These are phyloP conservation scores for Pseudozyma sp. DNA, from an alignment of 1,284 basidiomycete species.

Conservation along the genomic window DNA sequence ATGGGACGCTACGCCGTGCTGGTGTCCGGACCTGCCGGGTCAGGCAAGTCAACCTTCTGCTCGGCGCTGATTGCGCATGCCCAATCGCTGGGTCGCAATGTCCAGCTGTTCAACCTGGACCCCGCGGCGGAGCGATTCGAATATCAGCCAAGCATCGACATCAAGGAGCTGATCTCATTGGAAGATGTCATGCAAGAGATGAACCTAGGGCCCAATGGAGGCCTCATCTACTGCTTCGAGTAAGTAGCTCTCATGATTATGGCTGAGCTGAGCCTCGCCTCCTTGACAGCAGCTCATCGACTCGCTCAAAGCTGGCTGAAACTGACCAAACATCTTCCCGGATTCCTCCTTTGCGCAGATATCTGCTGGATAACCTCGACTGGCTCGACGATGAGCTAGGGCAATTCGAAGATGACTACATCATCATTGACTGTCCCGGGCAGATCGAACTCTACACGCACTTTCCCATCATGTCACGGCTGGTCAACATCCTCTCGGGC, in stretches of 20 bases:
- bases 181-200: constrained; percentile 98
- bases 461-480: constrained; percentile 91
- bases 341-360: constrained; percentile 73
- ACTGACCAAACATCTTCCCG: too few relatives aligned
- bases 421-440: constrained; percentile 97
- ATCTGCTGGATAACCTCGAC: constrained; percentile 95
- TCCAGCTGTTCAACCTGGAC: constrained; percentile 96
- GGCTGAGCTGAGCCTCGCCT: too few relatives aligned
- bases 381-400: constrained; percentile 99
- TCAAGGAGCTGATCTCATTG: constrained; percentile 89
- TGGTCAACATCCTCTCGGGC: constrained; percentile 75
- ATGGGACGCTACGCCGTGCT: constrained; percentile 63
- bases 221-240: constrained; percentile 98
- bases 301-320: too few relatives aligned
- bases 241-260: constrained; percentile 72
- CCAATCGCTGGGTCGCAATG: constrained; percentile 81
- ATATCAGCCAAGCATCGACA: constrained; percentile 92
- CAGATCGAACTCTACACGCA: constrained; percentile 99
- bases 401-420: constrained; percentile 90
- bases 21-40: constrained; percentile 86
- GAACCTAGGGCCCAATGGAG: constrained; percentile 95
- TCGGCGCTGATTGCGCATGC: constrained; percentile 90
- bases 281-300: too few relatives aligned
- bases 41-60: constrained; percentile 97
- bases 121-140: constrained; percentile 96